Percentiles rank a stretch among this genome's conserved stretches.
These are phyloP conservation scores for Trypanosoma congolense DNA, from an alignment of 208 protist genomes.

Conservation along the genomic window DNA sequence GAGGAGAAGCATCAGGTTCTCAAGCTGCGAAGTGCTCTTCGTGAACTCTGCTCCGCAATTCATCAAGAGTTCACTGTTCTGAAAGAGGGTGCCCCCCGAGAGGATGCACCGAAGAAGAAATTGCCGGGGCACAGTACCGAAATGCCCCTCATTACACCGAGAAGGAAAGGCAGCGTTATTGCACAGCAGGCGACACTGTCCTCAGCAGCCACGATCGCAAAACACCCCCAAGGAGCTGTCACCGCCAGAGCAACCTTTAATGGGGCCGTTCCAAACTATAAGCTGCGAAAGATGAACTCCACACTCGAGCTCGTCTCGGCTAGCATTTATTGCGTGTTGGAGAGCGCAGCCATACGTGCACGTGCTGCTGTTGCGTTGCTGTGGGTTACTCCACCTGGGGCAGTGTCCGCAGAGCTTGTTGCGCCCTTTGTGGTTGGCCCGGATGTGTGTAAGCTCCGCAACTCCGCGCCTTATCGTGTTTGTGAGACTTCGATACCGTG, in stretches of 20 bases:
- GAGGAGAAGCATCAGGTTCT: slow-evolving; percentile 49
- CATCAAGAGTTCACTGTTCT: slow-evolving; percentile 66
- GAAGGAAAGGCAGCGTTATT: too few relatives aligned
- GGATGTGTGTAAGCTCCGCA: slow-evolving; percentile 47
- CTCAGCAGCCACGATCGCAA: slow-evolving; percentile 2
- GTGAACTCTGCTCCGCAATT: slow-evolving; percentile 63
- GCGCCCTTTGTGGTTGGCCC: slow-evolving; percentile 84
- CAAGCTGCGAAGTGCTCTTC: slow-evolving; percentile 36
- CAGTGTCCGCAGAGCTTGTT: slow-evolving; percentile 72
- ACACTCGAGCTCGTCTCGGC: slow-evolving; percentile 77
- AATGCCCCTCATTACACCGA: too few relatives aligned
- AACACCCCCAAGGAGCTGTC: background rate
- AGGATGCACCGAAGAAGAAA: slow-evolving; percentile 19
- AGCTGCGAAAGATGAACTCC: slow-evolving; percentile 58
- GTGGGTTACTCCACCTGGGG: slow-evolving; percentile 69
- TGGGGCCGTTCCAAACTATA: slow-evolving; percentile 48
- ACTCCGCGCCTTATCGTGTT: slow-evolving; percentile 74
- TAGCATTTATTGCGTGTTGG: slow-evolving; percentile 69
- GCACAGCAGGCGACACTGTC: slow-evolving; percentile 8
- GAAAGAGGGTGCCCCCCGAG: slow-evolving; percentile 22
- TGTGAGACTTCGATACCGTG: slow-evolving; percentile 68
- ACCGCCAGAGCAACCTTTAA: slow-evolving; percentile 48
- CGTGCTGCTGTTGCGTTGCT: slow-evolving; percentile 64
- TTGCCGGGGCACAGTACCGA: slow-evolving; percentile 25
- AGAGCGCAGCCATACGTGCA: slow-evolving; percentile 75